phyloP scores from a whole-genome alignment of 345 rosid genomes.

The Lepidium africanum region DNA sequence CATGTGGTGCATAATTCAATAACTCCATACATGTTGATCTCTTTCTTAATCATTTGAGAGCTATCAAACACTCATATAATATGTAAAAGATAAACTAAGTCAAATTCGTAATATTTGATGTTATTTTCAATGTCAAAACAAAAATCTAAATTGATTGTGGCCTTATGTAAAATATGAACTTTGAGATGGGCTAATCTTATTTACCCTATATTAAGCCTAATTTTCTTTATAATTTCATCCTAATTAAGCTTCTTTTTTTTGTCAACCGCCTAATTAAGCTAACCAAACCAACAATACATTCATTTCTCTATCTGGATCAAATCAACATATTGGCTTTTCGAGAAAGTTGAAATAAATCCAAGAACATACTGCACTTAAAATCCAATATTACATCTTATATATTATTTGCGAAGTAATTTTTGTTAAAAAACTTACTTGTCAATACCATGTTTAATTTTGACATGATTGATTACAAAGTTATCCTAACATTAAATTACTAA shows the following conservation, averaged over 20 bases:
- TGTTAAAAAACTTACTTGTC: too few species aligned
- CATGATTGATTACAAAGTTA: too few species aligned
- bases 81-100: not conserved
- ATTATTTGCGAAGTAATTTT: too few species aligned
- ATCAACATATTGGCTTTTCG: not conserved
- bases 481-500: too few species aligned
- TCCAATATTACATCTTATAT: too few species aligned
- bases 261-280: not conserved
- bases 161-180: not conserved
- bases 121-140: not conserved
- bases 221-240: too few species aligned
- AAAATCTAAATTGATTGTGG: not conserved
- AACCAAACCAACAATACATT: not conserved
- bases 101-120: not conserved
- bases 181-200: not conserved
- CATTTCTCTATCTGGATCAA: not conserved
- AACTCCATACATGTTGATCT: not conserved
- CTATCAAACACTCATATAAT: not conserved
- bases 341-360: not conserved
- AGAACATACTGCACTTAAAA: not conserved
- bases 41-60: not conserved
- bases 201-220: not conserved
- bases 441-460: too few species aligned
- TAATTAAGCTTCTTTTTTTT: too few species aligned
- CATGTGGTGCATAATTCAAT: conserved; percentile 9